Conservation (phyloP, 2,329 filamentous ascomycete species). For the Fusarium sp. region DNA sequence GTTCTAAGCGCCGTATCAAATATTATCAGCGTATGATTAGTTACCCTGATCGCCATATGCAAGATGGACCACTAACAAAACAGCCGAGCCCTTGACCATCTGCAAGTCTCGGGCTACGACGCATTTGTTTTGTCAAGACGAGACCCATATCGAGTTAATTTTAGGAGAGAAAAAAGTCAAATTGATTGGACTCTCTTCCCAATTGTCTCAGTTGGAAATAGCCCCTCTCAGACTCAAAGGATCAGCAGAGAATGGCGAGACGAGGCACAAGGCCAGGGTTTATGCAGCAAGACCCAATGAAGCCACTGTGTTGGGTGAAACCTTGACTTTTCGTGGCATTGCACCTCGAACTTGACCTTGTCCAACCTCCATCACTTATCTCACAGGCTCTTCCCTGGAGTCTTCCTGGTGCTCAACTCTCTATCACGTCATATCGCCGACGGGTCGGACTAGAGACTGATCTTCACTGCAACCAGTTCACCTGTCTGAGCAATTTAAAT, state of each 20-base stretch:
- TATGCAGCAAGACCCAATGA: slow-evolving; percentile 31
- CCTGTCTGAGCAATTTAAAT: slow-evolving; percentile 10
- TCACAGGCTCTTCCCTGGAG: neutral
- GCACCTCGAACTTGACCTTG: slow-evolving; percentile 7
- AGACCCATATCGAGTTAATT: slow-evolving; percentile 9
- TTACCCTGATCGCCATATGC: slow-evolving; percentile 16
- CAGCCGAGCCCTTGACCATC: slow-evolving; percentile 2
- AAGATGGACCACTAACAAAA: slow-evolving; percentile 17
- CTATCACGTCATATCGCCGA: slow-evolving; percentile 9
- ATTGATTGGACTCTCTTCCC: slow-evolving; percentile 8
- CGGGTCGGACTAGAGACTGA: slow-evolving; percentile 1
- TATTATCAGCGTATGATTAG: neutral
- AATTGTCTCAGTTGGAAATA: slow-evolving; percentile 23
- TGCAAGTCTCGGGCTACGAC: slow-evolving; percentile 32
- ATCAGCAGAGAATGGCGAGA: slow-evolving; percentile 20
- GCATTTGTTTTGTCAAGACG: neutral
- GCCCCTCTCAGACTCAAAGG: slow-evolving; percentile 20
- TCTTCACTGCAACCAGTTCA: neutral
- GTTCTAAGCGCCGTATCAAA: neutral
- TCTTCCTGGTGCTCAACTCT: neutral
- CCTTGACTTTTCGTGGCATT: slow-evolving; percentile 22
- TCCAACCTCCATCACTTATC: slow-evolving; percentile 5
- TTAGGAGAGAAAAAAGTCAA: slow-evolving; percentile 4
- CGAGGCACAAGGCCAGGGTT: slow-evolving; percentile 30
- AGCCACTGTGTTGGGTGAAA: slow-evolving; percentile 22